Conservation (phyloP, 108 stramenopile species). For the Nitzschia sp. region DNA sequence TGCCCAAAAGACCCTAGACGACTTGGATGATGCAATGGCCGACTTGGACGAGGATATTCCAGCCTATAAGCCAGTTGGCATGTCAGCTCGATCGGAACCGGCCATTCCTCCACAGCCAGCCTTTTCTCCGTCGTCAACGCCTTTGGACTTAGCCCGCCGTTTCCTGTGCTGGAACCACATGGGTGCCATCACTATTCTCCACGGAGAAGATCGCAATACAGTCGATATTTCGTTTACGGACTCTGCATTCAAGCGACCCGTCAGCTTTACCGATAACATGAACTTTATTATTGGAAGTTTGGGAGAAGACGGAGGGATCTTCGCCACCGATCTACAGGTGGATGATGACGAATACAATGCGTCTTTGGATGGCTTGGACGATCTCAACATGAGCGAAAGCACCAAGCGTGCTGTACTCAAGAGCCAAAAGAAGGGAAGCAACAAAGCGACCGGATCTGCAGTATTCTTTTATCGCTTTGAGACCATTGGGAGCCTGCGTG, state of each 20-base stretch:
- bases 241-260: slow-evolving; percentile 55
- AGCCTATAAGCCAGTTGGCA: background rate
- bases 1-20: slow-evolving; percentile 13
- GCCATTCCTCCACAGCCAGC: slow-evolving; percentile 56
- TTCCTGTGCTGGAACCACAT: slow-evolving; percentile 89
- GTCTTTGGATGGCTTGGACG: slow-evolving; percentile 46
- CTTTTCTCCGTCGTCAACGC: slow-evolving; percentile 80
- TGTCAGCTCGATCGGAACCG: background rate
- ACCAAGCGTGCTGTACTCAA: slow-evolving; percentile 55
- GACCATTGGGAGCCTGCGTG: slow-evolving; percentile 58
- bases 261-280: slow-evolving; percentile 75
- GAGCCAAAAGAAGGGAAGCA: slow-evolving; percentile 37
- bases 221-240: slow-evolving; percentile 79
- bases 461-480: slow-evolving; percentile 85
- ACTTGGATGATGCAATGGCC: slow-evolving; percentile 22
- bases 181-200: slow-evolving; percentile 60
- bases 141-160: slow-evolving; percentile 64
- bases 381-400: slow-evolving; percentile 46
- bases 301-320: slow-evolving; percentile 81
- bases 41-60: slow-evolving; percentile 17
- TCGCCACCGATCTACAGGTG: slow-evolving; percentile 72
- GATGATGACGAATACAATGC: slow-evolving; percentile 61
- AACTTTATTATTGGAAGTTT: slow-evolving; percentile 79
- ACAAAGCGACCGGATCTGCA: slow-evolving; percentile 56
- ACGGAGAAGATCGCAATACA: slow-evolving; percentile 58